Conservation (phyloP, 2,329 filamentous ascomycete species). For the Monilinia fructigena region DNA sequence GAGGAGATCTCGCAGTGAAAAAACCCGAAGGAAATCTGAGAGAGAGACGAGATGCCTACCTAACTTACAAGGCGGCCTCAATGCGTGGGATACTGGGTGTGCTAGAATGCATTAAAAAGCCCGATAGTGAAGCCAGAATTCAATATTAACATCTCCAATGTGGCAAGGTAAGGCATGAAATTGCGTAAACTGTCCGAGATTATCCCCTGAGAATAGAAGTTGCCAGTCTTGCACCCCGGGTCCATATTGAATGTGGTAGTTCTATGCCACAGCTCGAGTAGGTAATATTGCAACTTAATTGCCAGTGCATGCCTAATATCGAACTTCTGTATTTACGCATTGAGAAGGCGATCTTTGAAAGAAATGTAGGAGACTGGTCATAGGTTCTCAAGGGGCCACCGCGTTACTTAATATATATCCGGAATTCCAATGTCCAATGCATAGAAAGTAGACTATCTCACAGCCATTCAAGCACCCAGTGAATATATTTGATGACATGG, state of each 20-base stretch:
- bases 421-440: neutral
- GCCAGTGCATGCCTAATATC: neutral
- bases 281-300: neutral
- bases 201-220: neutral
- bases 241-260: neutral
- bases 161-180: too few relatives aligned
- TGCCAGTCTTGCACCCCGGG: neutral
- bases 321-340: neutral
- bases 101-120: neutral
- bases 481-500: neutral
- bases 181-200: neutral
- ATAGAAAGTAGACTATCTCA: neutral
- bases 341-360: neutral
- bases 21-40: neutral
- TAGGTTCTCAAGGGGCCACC: neutral
- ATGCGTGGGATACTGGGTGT: neutral
- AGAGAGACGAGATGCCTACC: neutral
- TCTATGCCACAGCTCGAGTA: neutral
- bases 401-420: neutral
- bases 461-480: neutral
- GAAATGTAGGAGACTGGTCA: neutral
- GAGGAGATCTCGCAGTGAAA: neutral
- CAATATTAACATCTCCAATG: neutral
- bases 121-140: neutral
- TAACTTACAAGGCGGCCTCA: neutral